Conservation (phyloP, 2,329 filamentous ascomycete species). For the Aspergillus sojae region DNA sequence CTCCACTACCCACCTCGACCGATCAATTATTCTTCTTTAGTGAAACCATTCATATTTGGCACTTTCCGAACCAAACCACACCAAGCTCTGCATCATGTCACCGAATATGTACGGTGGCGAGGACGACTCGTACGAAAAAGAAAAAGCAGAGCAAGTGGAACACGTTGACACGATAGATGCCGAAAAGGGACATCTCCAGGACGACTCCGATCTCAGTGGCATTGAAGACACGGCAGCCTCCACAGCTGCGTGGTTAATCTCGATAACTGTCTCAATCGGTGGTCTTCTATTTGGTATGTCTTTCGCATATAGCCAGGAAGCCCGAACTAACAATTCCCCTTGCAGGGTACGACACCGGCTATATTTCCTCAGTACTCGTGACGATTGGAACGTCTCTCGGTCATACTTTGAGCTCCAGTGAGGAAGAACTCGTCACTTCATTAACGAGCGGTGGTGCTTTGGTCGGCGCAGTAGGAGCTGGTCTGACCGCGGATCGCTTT, state of each 20-base stretch:
- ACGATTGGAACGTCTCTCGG: conserved; percentile 38
- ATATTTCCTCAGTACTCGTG: conserved; percentile 49
- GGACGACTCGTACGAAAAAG: neutral
- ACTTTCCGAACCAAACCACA: too few relatives aligned
- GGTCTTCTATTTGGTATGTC: neutral
- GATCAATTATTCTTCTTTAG: neutral
- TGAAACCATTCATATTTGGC: neutral
- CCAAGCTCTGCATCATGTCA: neutral
- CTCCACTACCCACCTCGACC: neutral
- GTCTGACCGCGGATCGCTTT: conserved; percentile 66
- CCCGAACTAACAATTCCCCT: neutral
- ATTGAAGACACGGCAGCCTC: neutral
- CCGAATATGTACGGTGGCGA: neutral
- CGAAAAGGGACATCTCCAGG: neutral
- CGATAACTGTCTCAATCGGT: neutral
- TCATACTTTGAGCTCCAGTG: conserved; percentile 38
- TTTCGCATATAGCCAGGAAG: neutral
- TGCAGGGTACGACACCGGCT: conserved; percentile 49
- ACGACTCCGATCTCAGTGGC: neutral
- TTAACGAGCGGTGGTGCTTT: conserved; percentile 53
- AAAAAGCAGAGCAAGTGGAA: neutral
- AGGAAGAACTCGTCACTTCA: conserved; percentile 55
- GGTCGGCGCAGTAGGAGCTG: conserved; percentile 44
- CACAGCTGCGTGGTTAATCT: neutral
- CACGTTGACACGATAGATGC: neutral